Conservation (phyloP, 805 yeast species). For the Starmerella stellata region DNA sequence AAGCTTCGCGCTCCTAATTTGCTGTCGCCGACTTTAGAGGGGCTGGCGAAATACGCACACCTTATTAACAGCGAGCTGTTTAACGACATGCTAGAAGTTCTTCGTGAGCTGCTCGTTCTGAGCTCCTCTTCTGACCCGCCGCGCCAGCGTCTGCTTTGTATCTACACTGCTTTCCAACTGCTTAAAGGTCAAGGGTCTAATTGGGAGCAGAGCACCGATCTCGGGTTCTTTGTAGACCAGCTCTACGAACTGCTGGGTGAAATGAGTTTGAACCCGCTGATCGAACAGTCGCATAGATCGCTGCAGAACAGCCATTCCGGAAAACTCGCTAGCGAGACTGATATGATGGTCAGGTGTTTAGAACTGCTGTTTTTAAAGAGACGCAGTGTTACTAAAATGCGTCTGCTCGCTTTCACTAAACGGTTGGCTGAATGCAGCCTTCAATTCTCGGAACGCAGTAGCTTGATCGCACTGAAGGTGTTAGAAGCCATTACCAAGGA, state of each 20-base stretch:
- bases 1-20: constrained; percentile 43
- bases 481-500: constrained; percentile 56
- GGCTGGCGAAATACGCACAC: constrained; percentile 75
- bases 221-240: constrained; percentile 60
- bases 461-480: constrained; percentile 59
- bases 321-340: constrained; percentile 76
- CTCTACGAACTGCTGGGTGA: constrained; percentile 53
- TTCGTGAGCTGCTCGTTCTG: constrained; percentile 57
- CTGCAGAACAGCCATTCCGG: constrained; percentile 50
- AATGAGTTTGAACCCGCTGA: constrained; percentile 57
- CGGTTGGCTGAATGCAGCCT: constrained; percentile 47
- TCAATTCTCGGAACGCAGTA: constrained; percentile 75
- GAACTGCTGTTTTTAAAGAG: constrained; percentile 45
- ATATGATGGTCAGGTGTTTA: constrained; percentile 54
- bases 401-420: constrained; percentile 50
- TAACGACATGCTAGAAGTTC: constrained; percentile 80
- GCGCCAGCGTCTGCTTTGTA: constrained; percentile 62
- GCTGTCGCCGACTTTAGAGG: constrained; percentile 79
- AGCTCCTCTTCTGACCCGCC: constrained; percentile 30
- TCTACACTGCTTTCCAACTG: constrained; percentile 77
- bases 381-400: constrained; percentile 26
- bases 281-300: constrained; percentile 71
- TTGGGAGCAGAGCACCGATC: constrained; percentile 53
- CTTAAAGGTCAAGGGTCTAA: constrained; percentile 41
- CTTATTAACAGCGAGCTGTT: constrained; percentile 81